phyloP scores from a whole-genome alignment of 306 rosid species.

The Cucumis melo region DNA sequence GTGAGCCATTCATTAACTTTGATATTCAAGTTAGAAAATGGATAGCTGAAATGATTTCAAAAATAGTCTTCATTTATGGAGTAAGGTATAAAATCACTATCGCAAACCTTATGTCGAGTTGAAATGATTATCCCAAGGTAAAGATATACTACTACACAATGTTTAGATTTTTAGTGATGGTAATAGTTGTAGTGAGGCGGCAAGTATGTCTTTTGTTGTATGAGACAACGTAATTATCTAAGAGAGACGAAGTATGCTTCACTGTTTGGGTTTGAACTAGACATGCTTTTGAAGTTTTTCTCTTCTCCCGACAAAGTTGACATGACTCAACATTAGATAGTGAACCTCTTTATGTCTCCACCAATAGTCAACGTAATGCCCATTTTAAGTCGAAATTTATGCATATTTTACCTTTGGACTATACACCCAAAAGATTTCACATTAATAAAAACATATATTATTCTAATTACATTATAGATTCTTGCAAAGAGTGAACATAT shows the following conservation, averaged over 20 bases:
- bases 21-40: neutral
- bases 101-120: neutral
- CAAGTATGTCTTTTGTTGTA: neutral
- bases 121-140: neutral
- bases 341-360: neutral
- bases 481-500: no score
- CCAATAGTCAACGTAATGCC: neutral
- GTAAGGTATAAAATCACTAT: neutral
- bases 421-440: neutral
- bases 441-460: no score
- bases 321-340: neutral
- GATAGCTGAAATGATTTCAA: neutral
- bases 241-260: neutral
- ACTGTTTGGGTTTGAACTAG: neutral
- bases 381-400: neutral
- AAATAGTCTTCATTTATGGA: neutral
- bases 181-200: neutral
- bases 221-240: neutral
- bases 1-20: neutral
- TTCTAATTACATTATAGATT: no score
- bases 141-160: neutral
- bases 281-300: neutral
- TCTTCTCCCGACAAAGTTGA: neutral
- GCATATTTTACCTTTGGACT: neutral
- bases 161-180: neutral